Evolutionary conservation across 495 filamentous ascomycete species (phyloP).

Genomic region (Astrocystis sublimbata): DNA sequence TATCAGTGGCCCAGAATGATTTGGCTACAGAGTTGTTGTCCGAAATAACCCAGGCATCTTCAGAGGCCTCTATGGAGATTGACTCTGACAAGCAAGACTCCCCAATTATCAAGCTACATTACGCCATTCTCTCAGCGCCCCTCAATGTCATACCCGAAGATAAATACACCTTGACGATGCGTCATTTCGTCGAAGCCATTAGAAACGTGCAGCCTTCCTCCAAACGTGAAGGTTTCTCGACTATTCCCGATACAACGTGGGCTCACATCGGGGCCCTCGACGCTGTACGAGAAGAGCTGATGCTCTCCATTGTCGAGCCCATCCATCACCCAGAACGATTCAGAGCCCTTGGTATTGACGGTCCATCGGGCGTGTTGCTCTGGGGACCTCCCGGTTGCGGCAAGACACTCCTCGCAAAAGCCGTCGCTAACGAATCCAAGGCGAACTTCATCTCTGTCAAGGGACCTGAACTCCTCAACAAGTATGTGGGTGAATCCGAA

Average conservation of each 20-base stretch:
- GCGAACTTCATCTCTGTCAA: conserved; percentile 99
- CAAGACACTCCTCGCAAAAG: conserved; percentile 95
- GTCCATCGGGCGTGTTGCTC: conserved; percentile 87
- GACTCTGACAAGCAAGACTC: conserved; percentile 22
- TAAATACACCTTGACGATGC: conserved; percentile 43
- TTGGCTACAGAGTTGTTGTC: conserved; percentile 59
- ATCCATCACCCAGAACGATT: conserved; percentile 85
- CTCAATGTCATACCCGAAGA: conserved; percentile 47
- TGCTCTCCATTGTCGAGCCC: conserved; percentile 87
- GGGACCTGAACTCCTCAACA: conserved; percentile 90
- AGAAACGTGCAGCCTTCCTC: conserved; percentile 88
- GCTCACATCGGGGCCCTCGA: conserved; percentile 84
- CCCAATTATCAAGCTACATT: conserved; percentile 28
- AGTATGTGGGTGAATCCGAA: conserved; percentile 95
- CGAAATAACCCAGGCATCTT: conserved; percentile 39
- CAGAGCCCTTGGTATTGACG: conserved; percentile 76
- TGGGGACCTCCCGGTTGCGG: conserved; percentile 98
- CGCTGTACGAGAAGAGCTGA: conserved; percentile 76
- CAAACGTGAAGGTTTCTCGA: conserved; percentile 94
- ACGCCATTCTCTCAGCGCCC: conserved; percentile 28
- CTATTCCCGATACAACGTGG: conserved; percentile 97
- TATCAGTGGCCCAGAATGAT: conserved; percentile 68
- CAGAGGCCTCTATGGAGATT: conserved; percentile 27
- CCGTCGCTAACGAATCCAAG: conserved; percentile 90
- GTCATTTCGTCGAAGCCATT: conserved; percentile 59